These are phyloP conservation scores for Ganoderma lucidum DNA, from an alignment of 1,284 basidiomycete species.

Conservation along the genomic window DNA sequence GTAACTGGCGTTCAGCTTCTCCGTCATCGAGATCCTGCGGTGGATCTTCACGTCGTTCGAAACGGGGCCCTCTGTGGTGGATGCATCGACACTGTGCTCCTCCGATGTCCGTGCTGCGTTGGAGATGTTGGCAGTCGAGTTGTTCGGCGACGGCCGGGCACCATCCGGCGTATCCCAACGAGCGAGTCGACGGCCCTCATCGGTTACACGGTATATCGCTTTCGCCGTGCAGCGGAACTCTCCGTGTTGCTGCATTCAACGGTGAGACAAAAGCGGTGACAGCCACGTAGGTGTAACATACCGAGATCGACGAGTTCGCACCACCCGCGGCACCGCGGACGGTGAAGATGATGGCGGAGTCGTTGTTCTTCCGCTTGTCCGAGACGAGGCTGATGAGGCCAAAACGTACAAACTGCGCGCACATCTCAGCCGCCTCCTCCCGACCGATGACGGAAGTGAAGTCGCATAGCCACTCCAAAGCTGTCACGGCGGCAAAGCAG, in stretches of 20 bases:
- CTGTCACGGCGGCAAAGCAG: conserved; percentile 88
- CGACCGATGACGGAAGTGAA: conserved; percentile 96
- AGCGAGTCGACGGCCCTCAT: conserved; percentile 86
- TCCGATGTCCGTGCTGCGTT: conserved; percentile 49
- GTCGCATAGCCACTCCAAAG: conserved; percentile 97
- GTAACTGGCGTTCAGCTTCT: conserved; percentile 71
- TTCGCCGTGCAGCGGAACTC: conserved; percentile 97
- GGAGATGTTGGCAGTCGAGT: conserved; percentile 69
- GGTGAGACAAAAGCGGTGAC: conserved; percentile 21
- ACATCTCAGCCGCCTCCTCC: conserved; percentile 97
- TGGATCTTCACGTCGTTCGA: conserved; percentile 72
- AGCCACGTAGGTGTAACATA: conserved; percentile 47
- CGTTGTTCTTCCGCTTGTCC: conserved; percentile 88
- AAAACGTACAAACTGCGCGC: conserved; percentile 97
- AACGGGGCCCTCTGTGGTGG: conserved; percentile 45
- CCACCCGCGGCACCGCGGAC: conserved; percentile 83
- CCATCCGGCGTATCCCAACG: conserved; percentile 73
- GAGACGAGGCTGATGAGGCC: conserved; percentile 89
- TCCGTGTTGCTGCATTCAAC: conserved; percentile 73
- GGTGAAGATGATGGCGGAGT: conserved; percentile 89
- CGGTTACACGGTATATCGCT: conserved; percentile 93
- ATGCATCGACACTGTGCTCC: conserved; percentile 51
- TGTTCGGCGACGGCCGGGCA: conserved; percentile 64
- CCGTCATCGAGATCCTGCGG: conserved; percentile 80
- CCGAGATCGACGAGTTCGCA: conserved; percentile 76